Evolutionary conservation across 139 green algal species (phyloP), one percentile per base, ranked within the genome.

Genomic region (Pleodorina starrii): DNA sequence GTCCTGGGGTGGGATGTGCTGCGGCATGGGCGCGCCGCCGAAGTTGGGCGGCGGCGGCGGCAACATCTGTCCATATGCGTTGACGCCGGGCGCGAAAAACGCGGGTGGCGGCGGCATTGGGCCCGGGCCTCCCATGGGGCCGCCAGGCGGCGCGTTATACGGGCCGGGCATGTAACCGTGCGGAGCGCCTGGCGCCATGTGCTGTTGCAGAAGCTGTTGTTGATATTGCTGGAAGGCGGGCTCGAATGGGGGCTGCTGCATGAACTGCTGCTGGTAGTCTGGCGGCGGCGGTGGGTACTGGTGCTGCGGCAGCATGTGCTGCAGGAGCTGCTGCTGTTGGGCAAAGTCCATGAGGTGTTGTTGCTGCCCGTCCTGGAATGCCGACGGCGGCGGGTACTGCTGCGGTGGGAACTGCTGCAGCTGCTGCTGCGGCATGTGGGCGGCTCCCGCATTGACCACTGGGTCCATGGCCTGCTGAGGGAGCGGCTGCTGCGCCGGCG

Each of bases 211-310:
- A 0, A 66, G 43, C 40, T 59, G 79, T 36, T 72, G 79, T 9
- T 72, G 79, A 32, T 32, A 85, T 38, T 84, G 76, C 16, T 63
- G 42, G 40, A 84, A 84, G 32, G 35, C 36, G 2, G 50, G 81
- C 60, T 77, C 36, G 4, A 60, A 50, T 29, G 36, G 51, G 32
- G 51, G 51, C 38, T 75, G 79, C 38, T 75, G 79, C 38, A 69
- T 48, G n/a, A 50, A 48, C 50, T 75, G 79, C 27, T 87, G 81
- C 81, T 87, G 81, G 36, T 32, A 27, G 42, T 87, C 46, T 43
- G 12, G 48, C 32, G 32, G 48, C 32, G 76, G 76, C 50, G 76
- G 76, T 36, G 32, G 50, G 50, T 48, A 68, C 48, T 84, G 76
- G 32, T 79, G 81, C 42, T 76, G 81, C 11, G 32, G 17, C 43